Conservation (phyloP, 2,329 filamentous ascomycete genomes). For the Eutypa lata region DNA sequence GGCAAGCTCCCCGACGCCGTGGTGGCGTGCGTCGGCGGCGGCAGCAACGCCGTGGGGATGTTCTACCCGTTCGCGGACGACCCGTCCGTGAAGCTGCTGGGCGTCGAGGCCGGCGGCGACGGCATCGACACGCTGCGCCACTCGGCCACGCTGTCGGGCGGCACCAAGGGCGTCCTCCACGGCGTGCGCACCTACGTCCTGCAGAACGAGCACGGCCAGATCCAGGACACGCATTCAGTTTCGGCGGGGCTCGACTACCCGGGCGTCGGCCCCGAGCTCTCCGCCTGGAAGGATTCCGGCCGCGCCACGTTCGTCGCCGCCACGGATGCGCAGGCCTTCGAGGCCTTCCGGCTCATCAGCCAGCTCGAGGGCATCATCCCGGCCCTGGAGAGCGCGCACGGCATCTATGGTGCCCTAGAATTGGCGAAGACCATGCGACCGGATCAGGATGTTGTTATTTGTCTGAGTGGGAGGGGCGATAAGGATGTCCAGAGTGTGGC, state of each 20-base stretch:
- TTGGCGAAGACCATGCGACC: slow-evolving; percentile 89
- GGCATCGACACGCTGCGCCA: slow-evolving; percentile 83
- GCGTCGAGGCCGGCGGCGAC: slow-evolving; percentile 93
- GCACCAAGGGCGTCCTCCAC: slow-evolving; percentile 89
- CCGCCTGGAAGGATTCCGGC: slow-evolving; percentile 85
- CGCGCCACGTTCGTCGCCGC: slow-evolving; percentile 87
- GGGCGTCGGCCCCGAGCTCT: slow-evolving; percentile 89
- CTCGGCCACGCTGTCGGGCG: slow-evolving; percentile 81
- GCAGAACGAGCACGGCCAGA: slow-evolving; percentile 89
- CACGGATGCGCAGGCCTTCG: slow-evolving; percentile 86
- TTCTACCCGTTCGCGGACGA: slow-evolving; percentile 95
- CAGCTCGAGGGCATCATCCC: slow-evolving; percentile 96
- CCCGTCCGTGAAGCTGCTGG: slow-evolving; percentile 78
- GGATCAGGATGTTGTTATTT: slow-evolving; percentile 88
- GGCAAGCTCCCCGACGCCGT: slow-evolving; percentile 94
- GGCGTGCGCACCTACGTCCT: slow-evolving; percentile 95
- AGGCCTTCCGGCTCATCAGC: slow-evolving; percentile 79
- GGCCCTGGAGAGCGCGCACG: slow-evolving; percentile 89
- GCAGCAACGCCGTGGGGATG: slow-evolving; percentile 94
- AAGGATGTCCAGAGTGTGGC: slow-evolving; percentile 99
- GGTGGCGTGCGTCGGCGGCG: slow-evolving; percentile 93
- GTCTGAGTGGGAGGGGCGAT: slow-evolving; percentile 87
- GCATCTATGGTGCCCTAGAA: slow-evolving; percentile 83
- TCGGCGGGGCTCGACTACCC: slow-evolving; percentile 97
- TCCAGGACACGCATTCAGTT: slow-evolving; percentile 91